Percentiles rank a stretch among this genome's conserved stretches.
These are phyloP conservation scores for Trichomonas vaginalis DNA, from an alignment of 208 protist genomes.

Conservation along the genomic window DNA sequence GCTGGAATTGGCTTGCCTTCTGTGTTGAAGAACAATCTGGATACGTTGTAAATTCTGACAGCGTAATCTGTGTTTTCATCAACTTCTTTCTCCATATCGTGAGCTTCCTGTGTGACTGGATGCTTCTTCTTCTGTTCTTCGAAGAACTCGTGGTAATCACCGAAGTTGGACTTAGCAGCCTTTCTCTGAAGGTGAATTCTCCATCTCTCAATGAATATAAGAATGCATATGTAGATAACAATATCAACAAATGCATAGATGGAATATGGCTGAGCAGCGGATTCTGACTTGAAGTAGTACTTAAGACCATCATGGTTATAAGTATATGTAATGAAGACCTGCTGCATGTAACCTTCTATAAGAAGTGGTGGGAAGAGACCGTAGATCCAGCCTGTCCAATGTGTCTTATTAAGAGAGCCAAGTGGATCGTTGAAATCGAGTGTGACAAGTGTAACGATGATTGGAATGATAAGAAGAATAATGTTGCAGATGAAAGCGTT, in stretches of 20 bases:
- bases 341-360: background rate
- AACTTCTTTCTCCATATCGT: background rate
- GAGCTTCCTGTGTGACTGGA: background rate
- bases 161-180: background rate
- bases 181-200: background rate
- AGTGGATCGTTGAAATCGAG: background rate
- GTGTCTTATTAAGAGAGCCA: background rate
- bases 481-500: background rate
- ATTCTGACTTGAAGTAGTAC: background rate
- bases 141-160: background rate
- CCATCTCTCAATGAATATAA: background rate
- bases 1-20: background rate
- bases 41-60: background rate
- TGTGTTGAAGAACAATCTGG: background rate
- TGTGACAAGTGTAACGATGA: background rate
- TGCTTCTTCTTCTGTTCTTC: background rate
- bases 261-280: background rate
- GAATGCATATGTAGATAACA: background rate
- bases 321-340: background rate
- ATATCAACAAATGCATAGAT: background rate
- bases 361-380: background rate
- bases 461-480: background rate
- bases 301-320: background rate
- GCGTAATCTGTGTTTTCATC: background rate
- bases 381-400: background rate